A percentile compares a stretch with the other conserved stretches of the same genome.
These are phyloP conservation scores for Pseudonectria buxi DNA, from an alignment of 2,329 filamentous ascomycete genomes.

Conservation along the genomic window DNA sequence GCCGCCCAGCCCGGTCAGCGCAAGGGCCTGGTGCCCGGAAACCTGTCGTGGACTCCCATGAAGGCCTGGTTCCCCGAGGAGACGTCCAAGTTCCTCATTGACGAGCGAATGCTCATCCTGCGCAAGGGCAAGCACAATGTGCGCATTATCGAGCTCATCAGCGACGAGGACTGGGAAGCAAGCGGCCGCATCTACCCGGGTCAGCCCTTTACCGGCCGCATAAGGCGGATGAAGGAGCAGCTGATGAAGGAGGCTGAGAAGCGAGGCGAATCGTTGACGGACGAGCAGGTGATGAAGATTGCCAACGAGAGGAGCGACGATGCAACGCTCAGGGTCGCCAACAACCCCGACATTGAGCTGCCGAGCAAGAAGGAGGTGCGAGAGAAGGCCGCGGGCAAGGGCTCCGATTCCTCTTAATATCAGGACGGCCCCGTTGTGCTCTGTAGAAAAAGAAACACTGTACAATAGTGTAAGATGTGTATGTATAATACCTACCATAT, in stretches of 20 bases:
- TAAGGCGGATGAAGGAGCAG: constrained; percentile 37
- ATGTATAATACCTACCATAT: constrained; percentile 5
- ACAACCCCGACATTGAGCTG: constrained; percentile 36
- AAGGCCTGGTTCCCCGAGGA: constrained; percentile 52
- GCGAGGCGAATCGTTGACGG: constrained; percentile 23
- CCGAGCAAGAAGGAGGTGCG: constrained; percentile 30
- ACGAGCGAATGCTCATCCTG: constrained; percentile 51
- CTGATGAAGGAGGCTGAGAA: constrained; percentile 30
- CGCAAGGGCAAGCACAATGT: constrained; percentile 59
- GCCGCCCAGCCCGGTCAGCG: constrained; percentile 42
- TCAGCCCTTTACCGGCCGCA: constrained; percentile 41
- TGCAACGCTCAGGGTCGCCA: constrained; percentile 25
- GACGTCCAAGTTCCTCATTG: constrained; percentile 54
- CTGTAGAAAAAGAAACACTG: constrained; percentile 19
- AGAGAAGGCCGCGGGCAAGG: constrained; percentile 13
- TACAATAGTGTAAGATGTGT: constrained; percentile 23
- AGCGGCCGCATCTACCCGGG: constrained; percentile 48
- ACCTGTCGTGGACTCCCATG: constrained; percentile 55
- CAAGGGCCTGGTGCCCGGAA: constrained; percentile 39
- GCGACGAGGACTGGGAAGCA: constrained; percentile 45
- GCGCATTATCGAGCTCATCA: constrained; percentile 53
- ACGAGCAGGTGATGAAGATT: constrained; percentile 20
- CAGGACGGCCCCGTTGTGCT: constrained; percentile 3
- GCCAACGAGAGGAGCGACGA: constrained; percentile 14
- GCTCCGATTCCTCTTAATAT: constrained; percentile 2